These are phyloP conservation scores for Pythium vanterpoolii DNA, from an alignment of 352 stramenopile species.

Conservation along the genomic window DNA sequence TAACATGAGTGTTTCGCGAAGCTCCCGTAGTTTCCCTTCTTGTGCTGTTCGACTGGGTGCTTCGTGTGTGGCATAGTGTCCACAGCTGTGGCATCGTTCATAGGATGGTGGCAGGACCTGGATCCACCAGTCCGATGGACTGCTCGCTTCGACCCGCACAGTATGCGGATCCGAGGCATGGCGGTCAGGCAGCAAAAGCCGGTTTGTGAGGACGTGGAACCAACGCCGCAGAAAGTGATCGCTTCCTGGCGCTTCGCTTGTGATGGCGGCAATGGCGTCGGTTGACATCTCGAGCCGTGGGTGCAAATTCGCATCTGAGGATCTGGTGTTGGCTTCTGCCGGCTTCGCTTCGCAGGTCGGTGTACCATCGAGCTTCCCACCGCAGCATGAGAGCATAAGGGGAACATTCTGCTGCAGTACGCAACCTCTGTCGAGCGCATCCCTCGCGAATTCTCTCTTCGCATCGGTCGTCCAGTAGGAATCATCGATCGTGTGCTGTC, in stretches of 20 bases:
- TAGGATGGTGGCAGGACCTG: neutral
- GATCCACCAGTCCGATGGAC: constrained; percentile 14
- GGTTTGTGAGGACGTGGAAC: constrained; percentile 7
- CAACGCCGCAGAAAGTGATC: neutral
- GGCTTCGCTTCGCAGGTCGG: too few species aligned
- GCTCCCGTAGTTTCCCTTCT: neutral
- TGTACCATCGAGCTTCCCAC: too few species aligned
- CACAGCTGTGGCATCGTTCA: constrained; percentile 3
- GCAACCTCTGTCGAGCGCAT: neutral
- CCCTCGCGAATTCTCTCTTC: neutral
- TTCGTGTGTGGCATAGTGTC: neutral
- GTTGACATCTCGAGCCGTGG: too few species aligned
- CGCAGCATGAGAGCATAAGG: too few species aligned
- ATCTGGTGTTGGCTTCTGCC: too few species aligned
- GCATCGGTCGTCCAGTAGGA: constrained; percentile 12
- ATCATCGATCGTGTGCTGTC: neutral
- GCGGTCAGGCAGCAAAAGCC: constrained; percentile 3
- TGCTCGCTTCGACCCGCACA: constrained; percentile 8
- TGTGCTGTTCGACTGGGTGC: neutral
- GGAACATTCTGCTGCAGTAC: too few species aligned
- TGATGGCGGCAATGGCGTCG: neutral
- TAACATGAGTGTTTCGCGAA: constrained; percentile 10
- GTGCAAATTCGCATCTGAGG: neutral
- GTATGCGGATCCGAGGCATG: constrained; percentile 4
- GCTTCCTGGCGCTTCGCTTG: neutral